A percentile compares a stretch with the other conserved stretches of the same genome.
phyloP scores from a whole-genome alignment of 2,329 filamentous ascomycete species.

The Fusarium sulawesiense region DNA sequence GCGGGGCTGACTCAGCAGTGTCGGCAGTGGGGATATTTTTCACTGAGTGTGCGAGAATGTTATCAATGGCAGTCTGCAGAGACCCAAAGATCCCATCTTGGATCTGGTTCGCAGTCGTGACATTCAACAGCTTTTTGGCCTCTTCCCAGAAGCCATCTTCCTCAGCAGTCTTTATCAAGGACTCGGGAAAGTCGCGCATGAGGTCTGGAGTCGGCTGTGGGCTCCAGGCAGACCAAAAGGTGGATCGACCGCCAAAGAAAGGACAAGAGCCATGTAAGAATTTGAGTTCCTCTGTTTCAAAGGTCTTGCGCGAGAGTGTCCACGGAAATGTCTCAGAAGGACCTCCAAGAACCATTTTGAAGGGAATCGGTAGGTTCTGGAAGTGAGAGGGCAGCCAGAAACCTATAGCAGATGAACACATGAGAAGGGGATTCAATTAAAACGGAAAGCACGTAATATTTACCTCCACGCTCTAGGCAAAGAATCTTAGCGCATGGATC shows the following conservation, averaged over 20 bases:
- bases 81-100: background rate
- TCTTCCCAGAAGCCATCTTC: background rate
- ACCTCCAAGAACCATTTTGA: conserved; percentile 1
- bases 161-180: background rate
- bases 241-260: background rate
- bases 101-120: background rate
- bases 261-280: background rate
- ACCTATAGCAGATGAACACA: background rate
- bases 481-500: background rate
- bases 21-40: background rate
- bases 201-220: background rate
- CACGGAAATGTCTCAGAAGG: background rate
- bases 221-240: conserved; percentile 1
- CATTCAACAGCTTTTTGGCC: background rate
- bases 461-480: conserved; percentile 2
- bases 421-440: background rate
- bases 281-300: conserved; percentile 1
- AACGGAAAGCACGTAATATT: background rate
- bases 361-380: conserved; percentile 3
- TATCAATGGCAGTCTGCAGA: background rate
- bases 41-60: background rate
- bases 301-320: background rate
- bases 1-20: background rate
- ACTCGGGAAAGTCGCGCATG: background rate
- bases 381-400: conserved; percentile 3